Evolutionary conservation across 1,284 basidiomycete genomes (phyloP).

Genomic region (Inonotus obliquus): DNA sequence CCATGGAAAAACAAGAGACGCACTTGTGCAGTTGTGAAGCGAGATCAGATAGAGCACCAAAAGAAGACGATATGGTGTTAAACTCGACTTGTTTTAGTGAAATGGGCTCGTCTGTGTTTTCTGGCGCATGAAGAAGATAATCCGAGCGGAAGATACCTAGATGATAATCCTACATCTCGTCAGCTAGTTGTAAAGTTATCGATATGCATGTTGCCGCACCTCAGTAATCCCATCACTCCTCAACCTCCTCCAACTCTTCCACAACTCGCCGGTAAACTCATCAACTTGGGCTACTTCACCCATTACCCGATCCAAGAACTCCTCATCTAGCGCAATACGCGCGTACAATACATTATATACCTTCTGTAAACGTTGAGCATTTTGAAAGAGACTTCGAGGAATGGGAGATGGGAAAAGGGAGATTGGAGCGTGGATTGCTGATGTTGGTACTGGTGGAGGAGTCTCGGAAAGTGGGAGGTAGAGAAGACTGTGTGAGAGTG

Average conservation of each 20-base stretch:
- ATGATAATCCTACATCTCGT: constrained; percentile 59
- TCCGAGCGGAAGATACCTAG: constrained; percentile 95
- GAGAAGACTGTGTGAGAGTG: constrained; percentile 80
- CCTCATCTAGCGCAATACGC: constrained; percentile 73
- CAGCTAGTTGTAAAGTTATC: too few relatives aligned
- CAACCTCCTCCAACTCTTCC: constrained; percentile 79
- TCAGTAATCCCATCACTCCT: constrained; percentile 55
- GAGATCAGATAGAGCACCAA: constrained; percentile 78
- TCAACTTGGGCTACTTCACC: constrained; percentile 85
- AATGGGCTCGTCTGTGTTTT: constrained; percentile 30
- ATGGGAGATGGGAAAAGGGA: constrained; percentile 87
- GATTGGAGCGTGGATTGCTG: constrained; percentile 85
- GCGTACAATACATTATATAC: constrained; percentile 87
- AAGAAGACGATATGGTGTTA: constrained; percentile 94
- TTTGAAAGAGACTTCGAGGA: constrained; percentile 68
- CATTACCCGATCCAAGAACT: constrained; percentile 82
- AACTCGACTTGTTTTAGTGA: constrained; percentile 95
- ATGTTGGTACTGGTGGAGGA: constrained; percentile 55
- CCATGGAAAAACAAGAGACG: constrained; percentile 19
- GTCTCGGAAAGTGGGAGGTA: constrained; percentile 58
- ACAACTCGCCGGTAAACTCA: constrained; percentile 81
- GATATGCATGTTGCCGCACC: constrained; percentile 27
- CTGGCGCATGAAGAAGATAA: constrained; percentile 79
- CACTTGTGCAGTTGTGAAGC: constrained; percentile 78
- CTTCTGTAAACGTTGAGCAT: constrained; percentile 66